phyloP scores from a whole-genome alignment of 2,329 filamentous ascomycete species.

The Venturia asperata region DNA sequence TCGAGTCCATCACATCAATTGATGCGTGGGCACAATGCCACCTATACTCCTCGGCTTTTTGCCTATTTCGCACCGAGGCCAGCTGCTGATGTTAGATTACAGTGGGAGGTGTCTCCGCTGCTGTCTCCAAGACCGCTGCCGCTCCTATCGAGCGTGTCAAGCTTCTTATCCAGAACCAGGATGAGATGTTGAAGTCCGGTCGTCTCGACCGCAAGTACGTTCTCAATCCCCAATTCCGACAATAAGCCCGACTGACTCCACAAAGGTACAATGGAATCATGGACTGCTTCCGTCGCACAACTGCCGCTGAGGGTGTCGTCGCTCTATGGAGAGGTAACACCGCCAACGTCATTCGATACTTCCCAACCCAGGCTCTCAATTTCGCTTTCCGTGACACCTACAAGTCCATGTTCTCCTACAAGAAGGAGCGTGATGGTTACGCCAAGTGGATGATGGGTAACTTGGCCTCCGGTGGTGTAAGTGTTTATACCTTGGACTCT shows the following conservation, averaged over 20 bases:
- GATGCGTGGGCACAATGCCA: not conserved
- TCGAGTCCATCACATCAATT: constrained; percentile 25
- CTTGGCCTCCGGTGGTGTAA: constrained; percentile 98
- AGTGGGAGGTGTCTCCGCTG: constrained; percentile 99
- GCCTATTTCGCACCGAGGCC: not conserved
- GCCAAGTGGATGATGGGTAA: constrained; percentile 99
- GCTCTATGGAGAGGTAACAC: constrained; percentile 99
- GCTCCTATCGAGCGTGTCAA: constrained; percentile 99
- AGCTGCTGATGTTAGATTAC: constrained; percentile 22
- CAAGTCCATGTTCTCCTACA: constrained; percentile 99
- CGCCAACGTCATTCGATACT: constrained; percentile 99
- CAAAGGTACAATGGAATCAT: constrained; percentile 71
- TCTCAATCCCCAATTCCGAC: not conserved
- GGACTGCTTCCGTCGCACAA: constrained; percentile 94
- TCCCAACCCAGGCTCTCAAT: constrained; percentile 99
- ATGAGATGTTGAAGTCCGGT: constrained; percentile 99
- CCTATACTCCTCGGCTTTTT: not conserved
- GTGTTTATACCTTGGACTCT: constrained; percentile 34
- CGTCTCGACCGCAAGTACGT: constrained; percentile 95
- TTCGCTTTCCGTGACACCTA: constrained; percentile 99
- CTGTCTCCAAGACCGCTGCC: constrained; percentile 99
- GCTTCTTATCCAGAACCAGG: constrained; percentile 99
- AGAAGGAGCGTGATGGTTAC: constrained; percentile 99
- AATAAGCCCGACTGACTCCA: not conserved
- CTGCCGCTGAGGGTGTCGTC: constrained; percentile 83